Base-by-base conservation (phyloP, 1,139 yeast genomes). In the Pichia norvegensis region DNA sequence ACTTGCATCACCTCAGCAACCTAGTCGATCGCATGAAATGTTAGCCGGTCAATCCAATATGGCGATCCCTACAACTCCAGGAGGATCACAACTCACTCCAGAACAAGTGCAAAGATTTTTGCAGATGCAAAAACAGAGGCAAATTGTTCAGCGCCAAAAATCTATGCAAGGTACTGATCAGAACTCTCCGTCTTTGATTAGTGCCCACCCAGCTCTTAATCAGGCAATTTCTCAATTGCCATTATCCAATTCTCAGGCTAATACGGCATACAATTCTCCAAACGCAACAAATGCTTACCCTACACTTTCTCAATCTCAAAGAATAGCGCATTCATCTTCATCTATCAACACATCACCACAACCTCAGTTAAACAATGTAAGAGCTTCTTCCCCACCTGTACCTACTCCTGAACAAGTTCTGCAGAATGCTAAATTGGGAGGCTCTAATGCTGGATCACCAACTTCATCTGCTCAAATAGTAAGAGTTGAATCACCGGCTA, bases 41-140 rank as follows among this genome's bases (percentile, higher is more conserved):
- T 23, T 23, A 21, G 10, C 9, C 5, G 8, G 45, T 20, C 29
- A n/a, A 25, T n/a, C 19, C 21, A 9, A 17, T 29, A 35, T 43
- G 21, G 43, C 40, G 14, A 42, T 43, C 22, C 73, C 78, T 8
- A 67, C 74, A 0, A 69, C 74, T 1, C 75, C 78, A 1, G 72
- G 73, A 52, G 79, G 78, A 2, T 71, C 77, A 1, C 77, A 77
- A 7, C 73, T 74, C 45, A 73, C 79, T 0, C 70, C 72, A 16
- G 81, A 76, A 50, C 81, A 76, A 52, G 65, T 76, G 16, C 81
- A 76, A 54, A 77, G 73, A 47, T 60, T 76, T 33, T 59, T 76
- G 40, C 79, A 74, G 47, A 58, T 72, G 36, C 79, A 75, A 53
- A 72, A 74, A 48, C 80, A 76, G 51, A 65, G 79, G 47, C 67